Base-by-base conservation (phyloP, 345 rosid genomes). In the Populus euphratica region DNA sequence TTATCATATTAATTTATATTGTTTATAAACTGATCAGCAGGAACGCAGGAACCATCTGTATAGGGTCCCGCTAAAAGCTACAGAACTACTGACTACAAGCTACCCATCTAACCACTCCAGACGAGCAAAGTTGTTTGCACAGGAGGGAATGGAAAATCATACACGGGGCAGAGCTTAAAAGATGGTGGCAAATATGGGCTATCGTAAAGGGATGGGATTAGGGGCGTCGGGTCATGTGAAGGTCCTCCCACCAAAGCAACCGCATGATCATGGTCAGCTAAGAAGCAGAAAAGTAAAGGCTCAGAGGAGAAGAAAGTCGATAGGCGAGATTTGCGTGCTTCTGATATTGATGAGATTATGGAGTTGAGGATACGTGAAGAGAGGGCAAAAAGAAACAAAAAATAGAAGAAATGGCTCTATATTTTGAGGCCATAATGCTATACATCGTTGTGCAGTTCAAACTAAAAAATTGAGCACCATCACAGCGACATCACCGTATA, bases 141-240 rank as follows among this genome's bases (percentile, higher is more conserved):
- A 88, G 6, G 90, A 89, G 73, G 94, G 92, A 89, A 86, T 80
- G 99, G 99, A 96, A 87, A 96, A 92, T 77, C 98, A 93, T 87
- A 92, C 98, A 0, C 86, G 98, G 38, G 99, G 98, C 13, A 83
- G 93, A 77, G 98, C 99, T 68, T 96, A 98, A 33, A 93, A 91
- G 92, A 89, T 93, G 97, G 93, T 93, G 99, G 96, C 94, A 61
- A 92, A 70, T 80, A 93, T 96, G 99, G 98, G 98, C 43, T 92
- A 92, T 74, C 91, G 95, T 18, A 93, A 90, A 82, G 98, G 99
- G 50, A 92, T 92, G 98, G 99, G 98, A 56, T 86, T 93, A 81
- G 99, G 97, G 2, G 90, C 77, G 69, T 81, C 94, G 9, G 94
- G 98, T 49, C 98, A 93, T 12, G 99, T 89, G 29, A 90, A 89